Base-by-base conservation (phyloP, 805 yeast species). In the Suhomyces sp. region DNA sequence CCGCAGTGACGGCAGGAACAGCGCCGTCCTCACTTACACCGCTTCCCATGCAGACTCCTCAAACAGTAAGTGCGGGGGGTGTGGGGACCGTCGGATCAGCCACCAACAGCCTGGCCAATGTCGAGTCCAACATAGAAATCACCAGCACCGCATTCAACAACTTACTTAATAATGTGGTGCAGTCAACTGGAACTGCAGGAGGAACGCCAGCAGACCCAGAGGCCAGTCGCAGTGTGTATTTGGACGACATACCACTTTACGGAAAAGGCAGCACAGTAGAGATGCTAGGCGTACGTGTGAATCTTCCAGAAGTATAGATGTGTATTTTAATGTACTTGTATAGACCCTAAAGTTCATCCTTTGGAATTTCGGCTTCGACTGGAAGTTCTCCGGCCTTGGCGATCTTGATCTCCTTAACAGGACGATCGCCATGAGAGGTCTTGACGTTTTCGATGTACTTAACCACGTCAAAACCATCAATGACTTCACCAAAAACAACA, bases 401-500 rank as follows among this genome's bases (percentile, higher is more conserved):
- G 61, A 92, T 86, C 57, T 73, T 78, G 56, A 93, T 76, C 26
- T 82, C 83, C 61, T 80, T 80, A 52, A 70, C 71, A 51, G 99
- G 99, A 59, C 75, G 80, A 72, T 90, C 94, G 59, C 88, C 84
- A 61, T 79, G 73, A 54, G 76, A 73, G 23, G 96, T 90, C 73
- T 84, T 82, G 56, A 88, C 84, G 47, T 70, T 70, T 73, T 91
- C 97, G 65, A 94, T 84, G 70, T 82, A 78, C 59, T 79, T 72
- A 52, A 93, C 89, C 48, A 90, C 82, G 59, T 93, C 97, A 77
- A 84, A 79, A 47, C 98, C 98, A 53, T 87, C 91, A 15, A 90
- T 54, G 52, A 94, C 97, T 74, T 90, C 90, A 60, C 99, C 99
- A 65, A 94, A 94, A 42, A 94, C 99, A 67, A 94, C 99, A 72